Conservation (phyloP, 176 grass and related monocot genomes). For the Carex kokanica region DNA sequence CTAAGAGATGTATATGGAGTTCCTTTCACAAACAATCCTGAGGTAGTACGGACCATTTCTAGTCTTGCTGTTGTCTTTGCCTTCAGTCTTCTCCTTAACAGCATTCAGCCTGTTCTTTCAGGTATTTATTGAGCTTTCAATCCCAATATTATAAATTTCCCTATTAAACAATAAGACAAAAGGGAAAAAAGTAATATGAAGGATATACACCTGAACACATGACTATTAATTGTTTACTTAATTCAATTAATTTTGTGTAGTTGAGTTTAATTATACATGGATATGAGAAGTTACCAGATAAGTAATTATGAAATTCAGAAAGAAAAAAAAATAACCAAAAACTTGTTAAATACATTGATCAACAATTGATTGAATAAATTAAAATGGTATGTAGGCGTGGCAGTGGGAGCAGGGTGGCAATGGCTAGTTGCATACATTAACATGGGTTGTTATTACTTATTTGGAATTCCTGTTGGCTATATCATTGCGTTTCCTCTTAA, state of each 20-base stretch:
- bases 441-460: slow-evolving; percentile 66
- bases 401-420: slow-evolving; percentile 91
- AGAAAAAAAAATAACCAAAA: background rate
- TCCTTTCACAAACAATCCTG: slow-evolving; percentile 77
- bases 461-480: slow-evolving; percentile 73
- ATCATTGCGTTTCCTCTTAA: slow-evolving; percentile 43
- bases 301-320: background rate
- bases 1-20: slow-evolving; percentile 61
- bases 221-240: background rate
- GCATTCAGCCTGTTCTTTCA: slow-evolving; percentile 77
- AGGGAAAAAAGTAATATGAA: background rate
- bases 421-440: slow-evolving; percentile 77
- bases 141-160: background rate
- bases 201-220: background rate
- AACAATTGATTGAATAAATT: background rate
- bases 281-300: background rate
- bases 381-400: slow-evolving; percentile 45
- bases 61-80: slow-evolving; percentile 67
- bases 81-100: slow-evolving; percentile 73
- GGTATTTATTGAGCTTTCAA: slow-evolving; percentile 14
- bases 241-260: background rate
- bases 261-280: background rate
- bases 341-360: background rate
- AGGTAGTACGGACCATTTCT: slow-evolving; percentile 49
- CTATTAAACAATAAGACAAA: background rate